Percentiles rank a stretch among this genome's conserved stretches.
These are phyloP conservation scores for Porodaedalea pini DNA, from an alignment of 1,284 basidiomycete species.

Conservation along the genomic window DNA sequence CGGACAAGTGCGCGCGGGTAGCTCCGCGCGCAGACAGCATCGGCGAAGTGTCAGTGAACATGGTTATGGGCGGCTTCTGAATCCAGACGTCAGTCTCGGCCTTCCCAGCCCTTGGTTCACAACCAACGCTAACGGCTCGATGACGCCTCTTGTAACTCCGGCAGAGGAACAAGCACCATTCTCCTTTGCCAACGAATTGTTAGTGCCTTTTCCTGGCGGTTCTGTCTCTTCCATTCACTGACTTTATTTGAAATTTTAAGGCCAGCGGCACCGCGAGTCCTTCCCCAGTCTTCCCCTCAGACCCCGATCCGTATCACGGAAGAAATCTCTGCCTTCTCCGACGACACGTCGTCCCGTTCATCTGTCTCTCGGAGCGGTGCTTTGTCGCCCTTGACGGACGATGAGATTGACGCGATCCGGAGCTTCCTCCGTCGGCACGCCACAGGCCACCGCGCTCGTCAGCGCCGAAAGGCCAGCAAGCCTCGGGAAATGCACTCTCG, in stretches of 20 bases:
- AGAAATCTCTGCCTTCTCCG: neutral
- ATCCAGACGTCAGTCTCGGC: neutral
- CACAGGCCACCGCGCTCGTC: conserved; percentile 15
- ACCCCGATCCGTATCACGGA: conserved; percentile 5
- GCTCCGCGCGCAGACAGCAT: conserved; percentile 6
- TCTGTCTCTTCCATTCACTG: neutral
- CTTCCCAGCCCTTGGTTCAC: conserved; percentile 11
- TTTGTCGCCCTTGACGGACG: conserved; percentile 17
- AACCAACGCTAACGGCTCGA: conserved; percentile 1
- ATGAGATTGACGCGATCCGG: conserved; percentile 16
- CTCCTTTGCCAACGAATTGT: conserved; percentile 14
- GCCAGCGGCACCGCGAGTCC: conserved; percentile 11
- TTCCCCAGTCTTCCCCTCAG: conserved; percentile 5
- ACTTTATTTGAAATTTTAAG: neutral
- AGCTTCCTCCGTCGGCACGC: conserved; percentile 13
- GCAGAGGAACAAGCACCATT: conserved; percentile 11
- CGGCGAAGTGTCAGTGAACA: conserved; percentile 18
- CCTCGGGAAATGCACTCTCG: neutral
- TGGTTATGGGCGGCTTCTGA: neutral
- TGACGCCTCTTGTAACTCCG: conserved; percentile 14
- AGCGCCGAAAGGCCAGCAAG: conserved; percentile 11
- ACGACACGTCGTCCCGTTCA: conserved; percentile 4
- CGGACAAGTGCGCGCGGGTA: conserved; percentile 4
- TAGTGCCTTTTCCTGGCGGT: neutral
- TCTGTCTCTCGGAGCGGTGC: conserved; percentile 9